A percentile compares a stretch with the other conserved stretches of the same genome.
These are phyloP conservation scores for Wallacemonas collosoma DNA, from an alignment of 208 protist genomes.

Conservation along the genomic window DNA sequence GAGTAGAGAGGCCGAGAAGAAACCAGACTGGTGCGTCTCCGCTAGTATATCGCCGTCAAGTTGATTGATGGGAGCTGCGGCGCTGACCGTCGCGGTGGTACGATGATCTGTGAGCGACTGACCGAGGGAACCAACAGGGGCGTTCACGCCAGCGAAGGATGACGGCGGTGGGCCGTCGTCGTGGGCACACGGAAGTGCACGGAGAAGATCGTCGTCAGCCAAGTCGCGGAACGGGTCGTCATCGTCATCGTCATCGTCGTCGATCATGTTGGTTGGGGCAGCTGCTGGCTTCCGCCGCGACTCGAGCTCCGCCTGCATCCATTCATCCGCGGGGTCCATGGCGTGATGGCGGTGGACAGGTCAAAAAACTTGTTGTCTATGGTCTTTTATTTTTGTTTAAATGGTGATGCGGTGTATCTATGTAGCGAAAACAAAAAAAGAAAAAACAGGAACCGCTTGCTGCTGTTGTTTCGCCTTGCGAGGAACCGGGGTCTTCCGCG, in stretches of 20 bases:
- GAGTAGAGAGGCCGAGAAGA: conserved; percentile 6
- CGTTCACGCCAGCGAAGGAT: background rate
- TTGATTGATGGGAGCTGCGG: background rate
- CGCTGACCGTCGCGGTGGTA: too few species aligned
- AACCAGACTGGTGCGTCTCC: conserved; percentile 13
- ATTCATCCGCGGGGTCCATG: conserved; percentile 21
- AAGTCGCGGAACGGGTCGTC: conserved; percentile 33
- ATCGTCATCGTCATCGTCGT: conserved; percentile 4
- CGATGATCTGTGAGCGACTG: too few species aligned
- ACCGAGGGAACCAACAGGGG: background rate
- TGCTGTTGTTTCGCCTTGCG: too few species aligned
- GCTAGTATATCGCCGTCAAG: background rate
- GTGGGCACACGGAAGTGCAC: conserved; percentile 39
- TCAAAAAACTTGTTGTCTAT: too few species aligned
- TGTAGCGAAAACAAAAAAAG: background rate
- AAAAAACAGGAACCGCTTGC: background rate
- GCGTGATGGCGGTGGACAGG: too few species aligned
- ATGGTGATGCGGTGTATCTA: background rate
- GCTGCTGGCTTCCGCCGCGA: background rate
- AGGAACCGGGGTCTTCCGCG: too few species aligned
- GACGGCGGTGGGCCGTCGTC: conserved; percentile 24
- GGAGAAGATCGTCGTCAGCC: conserved; percentile 48
- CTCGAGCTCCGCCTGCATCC: conserved; percentile 12
- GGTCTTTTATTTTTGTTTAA: background rate
- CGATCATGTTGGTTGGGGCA: background rate